Evolutionary conservation across 345 rosid genomes (phyloP).

Genomic region (Capsella bursapastoris): DNA sequence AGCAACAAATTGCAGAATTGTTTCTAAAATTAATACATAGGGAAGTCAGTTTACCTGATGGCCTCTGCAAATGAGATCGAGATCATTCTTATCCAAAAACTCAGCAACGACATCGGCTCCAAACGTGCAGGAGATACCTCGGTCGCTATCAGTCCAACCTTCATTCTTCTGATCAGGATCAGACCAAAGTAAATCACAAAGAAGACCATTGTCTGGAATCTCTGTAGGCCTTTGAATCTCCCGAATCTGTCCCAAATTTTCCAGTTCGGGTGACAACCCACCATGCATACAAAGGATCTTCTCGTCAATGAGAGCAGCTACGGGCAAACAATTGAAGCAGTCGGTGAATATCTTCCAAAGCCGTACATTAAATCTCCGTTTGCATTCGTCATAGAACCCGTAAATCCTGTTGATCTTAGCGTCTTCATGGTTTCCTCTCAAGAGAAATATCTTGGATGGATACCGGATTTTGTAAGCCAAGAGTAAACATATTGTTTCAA

Average conservation of each 20-base stretch:
- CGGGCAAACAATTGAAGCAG: constrained; percentile 93
- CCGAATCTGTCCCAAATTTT: constrained; percentile 71
- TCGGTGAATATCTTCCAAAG: constrained; percentile 96
- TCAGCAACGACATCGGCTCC: constrained; percentile 85
- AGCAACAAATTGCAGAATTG: neutral
- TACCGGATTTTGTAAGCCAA: constrained; percentile 91
- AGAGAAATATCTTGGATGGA: constrained; percentile 69
- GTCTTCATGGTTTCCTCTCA: constrained; percentile 99
- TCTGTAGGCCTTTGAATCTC: constrained; percentile 86
- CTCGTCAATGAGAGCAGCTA: constrained; percentile 84
- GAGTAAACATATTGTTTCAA: constrained; percentile 95
- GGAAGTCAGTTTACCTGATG: constrained; percentile 74
- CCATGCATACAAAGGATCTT: constrained; percentile 99
- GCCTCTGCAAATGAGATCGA: constrained; percentile 96
- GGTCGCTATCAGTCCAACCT: constrained; percentile 90
- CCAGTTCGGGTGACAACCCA: constrained; percentile 86
- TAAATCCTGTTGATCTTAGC: constrained; percentile 95
- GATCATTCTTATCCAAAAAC: constrained; percentile 88
- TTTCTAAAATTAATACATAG: neutral
- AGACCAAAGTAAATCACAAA: constrained; percentile 97
- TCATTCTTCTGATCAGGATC: constrained; percentile 76
- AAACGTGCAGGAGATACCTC: constrained; percentile 91
- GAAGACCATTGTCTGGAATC: constrained; percentile 89
- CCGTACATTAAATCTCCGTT: constrained; percentile 89
- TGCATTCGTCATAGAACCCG: constrained; percentile 99